Conservation (phyloP, 140 eudicot genomes). For the Erigeron philadelphicus region DNA sequence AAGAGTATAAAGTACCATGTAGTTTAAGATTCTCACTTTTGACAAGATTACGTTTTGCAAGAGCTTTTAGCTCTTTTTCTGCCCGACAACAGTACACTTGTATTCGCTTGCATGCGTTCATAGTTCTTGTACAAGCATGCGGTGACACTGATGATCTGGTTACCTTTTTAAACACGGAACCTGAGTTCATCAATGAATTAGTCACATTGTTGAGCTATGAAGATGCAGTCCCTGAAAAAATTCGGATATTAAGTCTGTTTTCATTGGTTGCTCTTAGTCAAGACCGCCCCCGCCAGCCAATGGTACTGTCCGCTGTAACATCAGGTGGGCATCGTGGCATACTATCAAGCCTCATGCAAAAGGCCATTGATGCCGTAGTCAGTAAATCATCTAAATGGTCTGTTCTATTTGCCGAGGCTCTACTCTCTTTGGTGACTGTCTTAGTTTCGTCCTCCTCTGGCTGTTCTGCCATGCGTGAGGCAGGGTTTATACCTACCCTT, state of each 20-base stretch:
- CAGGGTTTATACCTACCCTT: constrained; percentile 98
- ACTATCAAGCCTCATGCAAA: constrained; percentile 94
- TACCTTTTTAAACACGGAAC: constrained; percentile 82
- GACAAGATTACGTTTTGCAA: constrained; percentile 89
- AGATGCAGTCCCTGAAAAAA: constrained; percentile 85
- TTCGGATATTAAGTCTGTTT: constrained; percentile 61
- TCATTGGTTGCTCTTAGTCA: constrained; percentile 92
- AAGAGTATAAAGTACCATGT: constrained; percentile 68
- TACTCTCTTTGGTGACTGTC: constrained; percentile 84
- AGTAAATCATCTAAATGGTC: constrained; percentile 73
- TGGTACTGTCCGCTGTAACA: constrained; percentile 85
- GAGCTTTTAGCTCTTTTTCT: constrained; percentile 70
- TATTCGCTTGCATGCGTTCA: constrained; percentile 85
- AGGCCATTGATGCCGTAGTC: constrained; percentile 76
- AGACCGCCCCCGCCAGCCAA: constrained; percentile 91
- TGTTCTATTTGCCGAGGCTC: constrained; percentile 79
- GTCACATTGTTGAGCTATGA: constrained; percentile 79
- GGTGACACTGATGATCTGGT: constrained; percentile 68
- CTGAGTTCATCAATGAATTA: constrained; percentile 91
- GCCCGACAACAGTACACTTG: constrained; percentile 81
- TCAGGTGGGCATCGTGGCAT: constrained; percentile 99
- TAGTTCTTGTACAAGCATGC: constrained; percentile 89
- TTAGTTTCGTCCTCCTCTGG: constrained; percentile 94
- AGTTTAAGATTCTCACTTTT: constrained; percentile 72
- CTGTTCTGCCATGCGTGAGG: constrained; percentile 99